Conservation (phyloP, 371 early-diverging fungal genomes). For the Coemansia sp. region DNA sequence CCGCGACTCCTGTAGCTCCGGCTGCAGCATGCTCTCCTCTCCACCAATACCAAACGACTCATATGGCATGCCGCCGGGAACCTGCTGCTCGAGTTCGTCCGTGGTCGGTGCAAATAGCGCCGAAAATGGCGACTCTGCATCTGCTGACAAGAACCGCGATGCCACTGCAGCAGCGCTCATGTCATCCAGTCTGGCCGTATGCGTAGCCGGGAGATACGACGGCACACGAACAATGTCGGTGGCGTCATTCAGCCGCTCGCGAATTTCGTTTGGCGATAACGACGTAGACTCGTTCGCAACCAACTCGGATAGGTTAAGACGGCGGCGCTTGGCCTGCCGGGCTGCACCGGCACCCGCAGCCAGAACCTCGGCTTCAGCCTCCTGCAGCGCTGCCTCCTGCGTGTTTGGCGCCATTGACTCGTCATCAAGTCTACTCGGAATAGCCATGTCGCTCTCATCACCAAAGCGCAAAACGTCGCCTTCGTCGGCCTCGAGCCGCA, state of each 20-base stretch:
- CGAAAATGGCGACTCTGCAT: conserved; percentile 26
- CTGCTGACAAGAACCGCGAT: conserved; percentile 23
- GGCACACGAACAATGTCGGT: conserved; percentile 43
- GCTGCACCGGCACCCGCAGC: conserved; percentile 10
- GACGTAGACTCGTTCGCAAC: conserved; percentile 40
- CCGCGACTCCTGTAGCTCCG: background rate
- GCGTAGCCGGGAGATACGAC: conserved; percentile 35
- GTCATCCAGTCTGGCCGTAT: conserved; percentile 32
- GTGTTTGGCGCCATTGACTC: conserved; percentile 30
- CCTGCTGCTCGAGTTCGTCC: conserved; percentile 24
- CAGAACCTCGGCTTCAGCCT: conserved; percentile 43
- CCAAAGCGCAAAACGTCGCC: conserved; percentile 34
- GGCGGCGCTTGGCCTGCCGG: conserved; percentile 40
- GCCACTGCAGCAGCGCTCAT: conserved; percentile 43
- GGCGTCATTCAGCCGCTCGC: conserved; percentile 26
- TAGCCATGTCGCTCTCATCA: conserved; percentile 20
- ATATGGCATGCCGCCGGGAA: conserved; percentile 4
- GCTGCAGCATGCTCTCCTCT: background rate
- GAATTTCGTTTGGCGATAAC: conserved; percentile 37
- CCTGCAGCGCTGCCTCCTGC: conserved; percentile 46
- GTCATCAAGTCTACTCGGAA: conserved; percentile 19
- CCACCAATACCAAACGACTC: background rate
- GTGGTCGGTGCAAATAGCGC: conserved; percentile 22
- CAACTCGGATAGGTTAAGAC: conserved; percentile 42
- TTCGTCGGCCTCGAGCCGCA: conserved; percentile 12